Base-by-base conservation (phyloP, 768 basidiomycete species). In the Naganishia antarctica region DNA sequence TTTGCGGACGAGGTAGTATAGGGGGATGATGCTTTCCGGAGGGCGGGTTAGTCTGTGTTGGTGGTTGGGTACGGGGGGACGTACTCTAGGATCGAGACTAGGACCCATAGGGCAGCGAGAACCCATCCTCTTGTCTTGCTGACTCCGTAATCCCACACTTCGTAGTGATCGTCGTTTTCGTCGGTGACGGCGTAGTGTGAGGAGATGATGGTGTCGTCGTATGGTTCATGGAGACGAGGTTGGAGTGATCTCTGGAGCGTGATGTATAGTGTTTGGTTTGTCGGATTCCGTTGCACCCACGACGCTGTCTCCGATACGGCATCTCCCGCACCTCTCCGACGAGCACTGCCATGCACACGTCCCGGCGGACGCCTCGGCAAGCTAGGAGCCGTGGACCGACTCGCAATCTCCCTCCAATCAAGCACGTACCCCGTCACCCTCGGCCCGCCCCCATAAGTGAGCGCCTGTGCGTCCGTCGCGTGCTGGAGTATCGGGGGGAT, bases 321-420 rank as follows among this genome's bases (percentile, higher is more conserved):
- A n/a, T n/a, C 31, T 61, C 44, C 23, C 21, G 11, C 8, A 28
- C 58, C 40, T 26, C 29, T 31, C 37, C 25, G 7, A 2, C 40
- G 32, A 5, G 13, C 34, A 43, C 40, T 7, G 15, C 18, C 40
- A 29, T 60, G 25, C 31, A n/a, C 13, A 45, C 31, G 32, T 21
- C 26, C 23, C 40, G 62, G 62, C 23, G 62, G 62, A 12, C 43
- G 18, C 12, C 62, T 40, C 15, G 62, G 62, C n/a, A 63, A 23
- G 29, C 23, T 32, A 6, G 41, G 53, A 6, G 23, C 84, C 0
- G 91, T 92, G 3, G 89, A 85, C 58, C 84, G 79, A 4, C 91
- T 89, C 0, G 92, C 88, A 85, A 99, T 87, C 77, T 97, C 89
- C 48, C 91, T 83, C 96, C 96, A 99, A 79, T 98, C 93, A 86